Conservation (phyloP, 2,329 filamentous ascomycete species). For the Sporothrix pallida region DNA sequence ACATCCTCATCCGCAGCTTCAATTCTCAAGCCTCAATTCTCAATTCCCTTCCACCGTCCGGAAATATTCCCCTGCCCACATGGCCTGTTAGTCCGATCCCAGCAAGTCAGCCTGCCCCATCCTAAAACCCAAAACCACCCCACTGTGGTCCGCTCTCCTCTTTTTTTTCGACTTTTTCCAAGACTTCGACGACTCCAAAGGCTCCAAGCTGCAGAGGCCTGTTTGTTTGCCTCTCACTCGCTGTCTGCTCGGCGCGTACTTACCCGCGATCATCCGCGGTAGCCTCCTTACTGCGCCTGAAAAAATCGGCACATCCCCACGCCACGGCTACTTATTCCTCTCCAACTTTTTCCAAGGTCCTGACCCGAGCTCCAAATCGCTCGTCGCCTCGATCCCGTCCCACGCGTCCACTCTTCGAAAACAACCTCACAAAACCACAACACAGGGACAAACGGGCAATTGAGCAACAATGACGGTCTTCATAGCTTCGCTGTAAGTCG, state of each 20-base stretch:
- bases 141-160: constrained; percentile 25
- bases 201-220: not conserved
- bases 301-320: constrained; percentile 24
- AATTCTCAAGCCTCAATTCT: not conserved
- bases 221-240: not conserved
- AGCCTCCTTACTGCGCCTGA: not conserved
- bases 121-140: not conserved
- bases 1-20: not conserved
- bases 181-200: not conserved
- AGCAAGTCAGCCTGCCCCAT: constrained; percentile 20
- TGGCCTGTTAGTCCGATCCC: constrained; percentile 21
- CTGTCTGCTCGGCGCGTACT: constrained; percentile 22
- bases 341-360: not conserved
- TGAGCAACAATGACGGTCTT: constrained; percentile 47
- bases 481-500: constrained; percentile 52
- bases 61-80: constrained; percentile 7
- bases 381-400: not conserved
- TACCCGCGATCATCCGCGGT: constrained; percentile 45
- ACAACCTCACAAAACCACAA: not conserved
- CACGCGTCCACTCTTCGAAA: not conserved
- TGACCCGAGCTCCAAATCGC: constrained; percentile 15
- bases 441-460: constrained; percentile 19
- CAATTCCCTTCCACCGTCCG: not conserved
- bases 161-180: not conserved
- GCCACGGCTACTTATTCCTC: constrained; percentile 1